Evolutionary conservation across 2,329 filamentous ascomycete species (phyloP).

Genomic region (Paracorniculantispora psalliotae): DNA sequence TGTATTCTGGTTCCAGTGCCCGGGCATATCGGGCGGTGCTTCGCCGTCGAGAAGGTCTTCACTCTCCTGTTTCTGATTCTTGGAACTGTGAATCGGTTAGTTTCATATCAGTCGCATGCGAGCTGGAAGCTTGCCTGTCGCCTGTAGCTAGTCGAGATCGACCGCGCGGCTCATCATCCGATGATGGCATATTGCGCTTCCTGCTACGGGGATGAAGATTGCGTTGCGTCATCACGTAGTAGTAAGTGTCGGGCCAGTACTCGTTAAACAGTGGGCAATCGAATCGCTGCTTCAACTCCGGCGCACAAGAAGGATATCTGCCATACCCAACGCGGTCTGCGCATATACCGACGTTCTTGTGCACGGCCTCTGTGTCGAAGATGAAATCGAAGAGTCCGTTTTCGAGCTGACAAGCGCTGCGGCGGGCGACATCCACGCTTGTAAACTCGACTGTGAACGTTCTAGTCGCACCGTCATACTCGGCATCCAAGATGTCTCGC

Average conservation of each 20-base stretch:
- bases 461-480: not conserved
- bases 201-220: not conserved
- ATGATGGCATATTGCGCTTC: not conserved
- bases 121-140: not conserved
- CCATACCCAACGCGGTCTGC: not conserved
- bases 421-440: not conserved
- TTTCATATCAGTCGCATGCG: no score
- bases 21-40: not conserved
- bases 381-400: not conserved
- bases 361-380: not conserved
- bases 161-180: constrained; percentile 1
- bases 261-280: not conserved
- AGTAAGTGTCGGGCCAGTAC: not conserved
- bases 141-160: not conserved
- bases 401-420: not conserved
- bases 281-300: not conserved
- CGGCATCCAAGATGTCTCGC: not conserved
- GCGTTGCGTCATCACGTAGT: not conserved
- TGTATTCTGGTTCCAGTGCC: not conserved
- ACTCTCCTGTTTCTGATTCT: not conserved
- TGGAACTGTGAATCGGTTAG: not conserved
- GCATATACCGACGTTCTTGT: not conserved
- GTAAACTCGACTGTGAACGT: not conserved
- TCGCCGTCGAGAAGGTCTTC: not conserved
- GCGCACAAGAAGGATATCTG: not conserved